These are phyloP conservation scores for Geotrichum histeridarum DNA, from an alignment of 1,139 yeast species.

Conservation along the genomic window DNA sequence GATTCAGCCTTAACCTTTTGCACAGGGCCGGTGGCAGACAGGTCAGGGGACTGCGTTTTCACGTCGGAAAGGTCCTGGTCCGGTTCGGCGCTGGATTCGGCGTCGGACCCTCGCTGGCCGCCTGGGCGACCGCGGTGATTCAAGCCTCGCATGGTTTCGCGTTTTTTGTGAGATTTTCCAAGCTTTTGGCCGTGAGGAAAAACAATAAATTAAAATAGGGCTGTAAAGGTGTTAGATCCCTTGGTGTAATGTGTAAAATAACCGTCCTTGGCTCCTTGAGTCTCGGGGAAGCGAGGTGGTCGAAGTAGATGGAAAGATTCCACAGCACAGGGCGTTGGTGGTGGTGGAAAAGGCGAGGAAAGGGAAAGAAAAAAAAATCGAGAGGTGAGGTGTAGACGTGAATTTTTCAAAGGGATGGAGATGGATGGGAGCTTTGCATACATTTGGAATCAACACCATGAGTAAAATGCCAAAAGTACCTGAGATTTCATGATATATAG, in stretches of 20 bases:
- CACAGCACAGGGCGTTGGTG: not conserved
- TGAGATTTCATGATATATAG: too few relatives aligned
- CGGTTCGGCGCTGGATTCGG: too few relatives aligned
- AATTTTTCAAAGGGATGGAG: too few relatives aligned
- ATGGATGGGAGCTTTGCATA: too few relatives aligned
- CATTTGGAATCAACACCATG: too few relatives aligned
- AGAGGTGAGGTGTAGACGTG: too few relatives aligned
- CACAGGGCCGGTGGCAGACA: too few relatives aligned
- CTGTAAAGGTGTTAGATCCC: not conserved
- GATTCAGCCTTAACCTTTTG: not conserved
- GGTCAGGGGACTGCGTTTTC: too few relatives aligned
- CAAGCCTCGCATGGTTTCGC: conserved; percentile 9
- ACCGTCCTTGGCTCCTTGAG: not conserved
- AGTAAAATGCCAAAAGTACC: too few relatives aligned
- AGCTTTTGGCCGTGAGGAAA: not conserved
- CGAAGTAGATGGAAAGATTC: not conserved
- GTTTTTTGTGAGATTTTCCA: not conserved
- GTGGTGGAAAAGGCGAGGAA: not conserved
- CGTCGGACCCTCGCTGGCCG: conserved; percentile 1
- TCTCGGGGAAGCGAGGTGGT: conserved; percentile 1
- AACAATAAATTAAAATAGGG: not conserved
- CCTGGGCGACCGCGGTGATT: conserved; percentile 6
- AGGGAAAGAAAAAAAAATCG: not conserved
- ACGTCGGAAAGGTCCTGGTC: too few relatives aligned
- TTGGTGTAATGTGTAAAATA: not conserved